phyloP scores from a whole-genome alignment of 306 rosid species.

The Sindora glabra region DNA sequence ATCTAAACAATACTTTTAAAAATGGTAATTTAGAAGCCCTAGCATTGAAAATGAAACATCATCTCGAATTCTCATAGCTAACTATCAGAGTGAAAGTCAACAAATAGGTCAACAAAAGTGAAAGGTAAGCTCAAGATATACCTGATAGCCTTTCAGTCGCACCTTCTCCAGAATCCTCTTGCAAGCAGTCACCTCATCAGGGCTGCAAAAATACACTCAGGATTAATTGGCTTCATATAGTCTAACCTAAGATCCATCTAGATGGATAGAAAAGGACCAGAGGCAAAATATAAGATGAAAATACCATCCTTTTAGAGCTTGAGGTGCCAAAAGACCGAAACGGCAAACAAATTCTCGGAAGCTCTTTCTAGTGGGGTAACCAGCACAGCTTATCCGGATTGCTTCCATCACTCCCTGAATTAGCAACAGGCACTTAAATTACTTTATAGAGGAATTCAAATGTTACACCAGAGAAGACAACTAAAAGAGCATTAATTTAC shows the following conservation, averaged over 20 bases:
- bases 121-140: conserved; percentile 15
- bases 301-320: conserved; percentile 59
- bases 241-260: neutral
- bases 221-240: neutral
- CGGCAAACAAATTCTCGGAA: conserved; percentile 74
- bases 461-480: conserved; percentile 1
- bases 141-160: conserved; percentile 79
- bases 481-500: conserved; percentile 39
- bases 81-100: neutral
- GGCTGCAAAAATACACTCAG: conserved; percentile 32
- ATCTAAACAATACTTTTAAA: no score
- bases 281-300: conserved; percentile 1
- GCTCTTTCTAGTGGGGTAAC: conserved; percentile 83
- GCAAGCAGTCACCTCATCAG: conserved; percentile 68
- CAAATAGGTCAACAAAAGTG: neutral
- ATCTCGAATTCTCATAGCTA: no score
- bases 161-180: conserved; percentile 55
- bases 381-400: conserved; percentile 96
- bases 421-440: conserved; percentile 12
- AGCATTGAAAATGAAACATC: no score
- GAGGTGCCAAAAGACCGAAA: conserved; percentile 63
- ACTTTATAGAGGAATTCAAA: neutral
- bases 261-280: neutral
- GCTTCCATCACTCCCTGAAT: conserved; percentile 99
- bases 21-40: no score